Base-by-base conservation (phyloP, 2,329 filamentous ascomycete species). In the Aureobasidium sp. region DNA sequence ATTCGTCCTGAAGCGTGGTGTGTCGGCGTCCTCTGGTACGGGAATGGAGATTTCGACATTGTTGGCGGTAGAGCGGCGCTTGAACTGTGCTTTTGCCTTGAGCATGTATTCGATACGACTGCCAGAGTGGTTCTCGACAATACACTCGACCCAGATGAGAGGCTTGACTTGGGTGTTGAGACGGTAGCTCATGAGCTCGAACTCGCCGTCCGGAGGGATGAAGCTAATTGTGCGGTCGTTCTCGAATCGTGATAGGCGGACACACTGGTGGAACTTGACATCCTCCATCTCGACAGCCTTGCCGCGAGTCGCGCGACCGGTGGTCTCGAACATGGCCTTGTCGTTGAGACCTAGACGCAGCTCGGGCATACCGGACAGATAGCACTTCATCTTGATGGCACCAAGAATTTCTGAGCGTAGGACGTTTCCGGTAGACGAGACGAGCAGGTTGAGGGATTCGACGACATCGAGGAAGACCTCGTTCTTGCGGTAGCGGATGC, bases 221-320 rank as follows among this genome's bases (percentile, higher is more conserved):
- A 99, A 99, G 73, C 91, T 96, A 77, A 99, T 99, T 41, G 94
- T 99, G 64, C 94, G 84, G 79, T 99, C 94, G 76, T 97, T 99
- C 76, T 99, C 94, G 77, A 99, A 99, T 67, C 94, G 86, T 52
- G 91, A 95, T 67, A 99, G 82, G 66, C 94, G 87, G 66, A 99
- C 94, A 73, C 94, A 99, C 76, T 99, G 94, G 77, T 99, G 94
- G 76, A 99, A 99, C 72, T 99, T 99, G 76, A 99, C 94, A 70
- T 99, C 94, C 72, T 99, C 94, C 94, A 99, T 99, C 78, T 99
- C 94, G 66, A 99, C 94, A 11, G 94, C 90, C 78, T 99, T 99
- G 64, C 94, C 94, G 70, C 94, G 82, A 44, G 93, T 97, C 17
- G 93, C 91, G 65, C 94, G 84, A 31, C 94, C 94, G 0, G 94